Evolutionary conservation across 2,329 filamentous ascomycete species (phyloP), one percentile per base, ranked within the genome.

Genomic region (Keithomyces neogunnii): DNA sequence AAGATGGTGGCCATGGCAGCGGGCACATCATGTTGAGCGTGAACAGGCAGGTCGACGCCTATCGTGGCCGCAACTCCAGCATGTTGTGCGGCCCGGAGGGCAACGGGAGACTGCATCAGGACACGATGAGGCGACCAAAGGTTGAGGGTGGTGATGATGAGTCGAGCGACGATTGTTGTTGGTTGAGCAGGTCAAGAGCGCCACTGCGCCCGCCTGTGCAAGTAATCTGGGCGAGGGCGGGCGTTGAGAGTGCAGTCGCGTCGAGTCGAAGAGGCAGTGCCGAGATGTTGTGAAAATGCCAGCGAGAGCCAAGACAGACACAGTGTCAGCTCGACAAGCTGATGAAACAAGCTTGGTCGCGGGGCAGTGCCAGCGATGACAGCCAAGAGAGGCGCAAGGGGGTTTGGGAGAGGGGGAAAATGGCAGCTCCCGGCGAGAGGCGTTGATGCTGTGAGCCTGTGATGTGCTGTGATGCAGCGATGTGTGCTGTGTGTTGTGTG

Each of bases 11-110:
- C 49, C 35, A 58, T 50, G 51, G 31, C 49, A 40, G 53, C 32
- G 39, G 49, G 38, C 26, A 47, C 43, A 40, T 43, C 19, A 11
- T 43, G 43, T 30, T 19, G 19, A 19, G 54, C 47, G 38, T 51
- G 38, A 10, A 52, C 50, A 29, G 58, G 57, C 29, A 36, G 36
- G 45, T 60, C 57, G 51, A 58, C 50, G 39, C 50, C 57, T 51
- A 56, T 51, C 5, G 11, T 33, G 29, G 35, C 32, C 13, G 35
- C 13, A 31, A 9, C 9, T 9, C 38, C 45, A 33, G 40, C 47
- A 40, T 52, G 47, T 36, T 52, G 53, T 31, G 32, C 53, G 31
- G 40, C 45, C 32, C 50, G 47, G 33, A 31, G 32, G 35, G 46
- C 39, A 19, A 48, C 40, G 6, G 40, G 39, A 45, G 39, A 28